Conservation (phyloP, 2,329 filamentous ascomycete species). For the Samsoniella hepiali region DNA sequence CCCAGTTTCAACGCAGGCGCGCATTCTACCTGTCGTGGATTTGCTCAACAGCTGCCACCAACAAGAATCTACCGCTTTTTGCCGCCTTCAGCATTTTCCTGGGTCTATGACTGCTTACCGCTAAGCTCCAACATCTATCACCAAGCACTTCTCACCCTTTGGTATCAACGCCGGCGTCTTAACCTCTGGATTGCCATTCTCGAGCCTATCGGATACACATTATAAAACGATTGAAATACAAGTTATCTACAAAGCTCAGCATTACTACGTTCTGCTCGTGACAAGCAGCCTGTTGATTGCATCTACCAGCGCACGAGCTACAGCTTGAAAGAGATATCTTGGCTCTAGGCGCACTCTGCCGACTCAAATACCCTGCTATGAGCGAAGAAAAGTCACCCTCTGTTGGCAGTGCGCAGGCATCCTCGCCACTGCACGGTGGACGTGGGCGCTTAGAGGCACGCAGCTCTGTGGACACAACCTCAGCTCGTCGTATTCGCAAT, state of each 20-base stretch:
- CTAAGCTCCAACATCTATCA: neutral
- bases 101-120: neutral
- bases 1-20: neutral
- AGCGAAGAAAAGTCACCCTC: slow-evolving; percentile 31
- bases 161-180: neutral
- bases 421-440: slow-evolving; percentile 46
- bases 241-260: neutral
- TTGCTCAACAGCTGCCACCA: neutral
- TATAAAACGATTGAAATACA: neutral
- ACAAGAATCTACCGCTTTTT: neutral
- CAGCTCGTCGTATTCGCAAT: slow-evolving; percentile 35
- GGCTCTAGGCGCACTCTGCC: neutral
- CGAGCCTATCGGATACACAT: too few relatives aligned
- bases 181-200: neutral
- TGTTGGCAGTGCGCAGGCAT: slow-evolving; percentile 32
- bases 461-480: slow-evolving; percentile 35
- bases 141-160: neutral
- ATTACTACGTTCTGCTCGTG: neutral
- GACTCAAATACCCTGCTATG: slow-evolving; percentile 22
- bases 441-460: slow-evolving; percentile 42
- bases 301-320: neutral
- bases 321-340: neutral
- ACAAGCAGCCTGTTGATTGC: neutral
- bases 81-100: neutral
- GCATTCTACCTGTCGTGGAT: neutral